Base-by-base conservation (phyloP, 2,329 filamentous ascomycete species). In the Penicillium freii region DNA sequence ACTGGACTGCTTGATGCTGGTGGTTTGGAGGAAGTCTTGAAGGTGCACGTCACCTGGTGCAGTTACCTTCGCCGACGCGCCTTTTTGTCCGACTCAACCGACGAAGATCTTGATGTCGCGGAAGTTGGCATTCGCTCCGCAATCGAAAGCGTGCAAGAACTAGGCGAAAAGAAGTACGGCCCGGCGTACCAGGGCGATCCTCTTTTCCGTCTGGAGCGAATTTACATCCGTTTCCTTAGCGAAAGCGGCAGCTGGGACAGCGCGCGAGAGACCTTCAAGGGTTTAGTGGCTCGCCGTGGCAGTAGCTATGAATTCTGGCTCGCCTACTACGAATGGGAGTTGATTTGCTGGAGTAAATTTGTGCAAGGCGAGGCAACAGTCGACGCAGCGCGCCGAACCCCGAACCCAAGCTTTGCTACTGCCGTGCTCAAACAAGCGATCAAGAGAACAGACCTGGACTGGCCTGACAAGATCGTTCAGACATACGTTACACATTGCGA, bases 301-400 rank as follows among this genome's bases (percentile, higher is more conserved):
- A 85, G 91, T 65, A 92, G 87, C 65, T 92, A 92, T 69, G 91
- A 96, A 66, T 97, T 97, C 72, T 99, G 94, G 94, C 82, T 92
- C 54, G 86, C 87, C 43, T 97, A 91, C 74, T 97, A 97, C 75
- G 81, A 88, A 52, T 97, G 92, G 89, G 94, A 97, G 75, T 88
- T 97, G 81, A 82, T 89, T 57, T 77, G 82, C n/a, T 87, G 84
- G 82, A 79, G 81, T 57, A 83, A 81, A 60, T 81, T 85, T 57
- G 79, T 81, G 2, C 78, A 83, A 48, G 77, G 77, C 10, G 82
- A 82, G 51, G 74, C 76, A 31, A 80, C 81, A 17, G 78, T 79
- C 68, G 79, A 81, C 54, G 83, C 80, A 54, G 75, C 77, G 36
- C 78, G 82, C 57, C 84, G 83, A 8, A 78, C 84, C 45, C 83